Base-by-base conservation (phyloP, 345 rosid genomes). In the Garcia nutans region DNA sequence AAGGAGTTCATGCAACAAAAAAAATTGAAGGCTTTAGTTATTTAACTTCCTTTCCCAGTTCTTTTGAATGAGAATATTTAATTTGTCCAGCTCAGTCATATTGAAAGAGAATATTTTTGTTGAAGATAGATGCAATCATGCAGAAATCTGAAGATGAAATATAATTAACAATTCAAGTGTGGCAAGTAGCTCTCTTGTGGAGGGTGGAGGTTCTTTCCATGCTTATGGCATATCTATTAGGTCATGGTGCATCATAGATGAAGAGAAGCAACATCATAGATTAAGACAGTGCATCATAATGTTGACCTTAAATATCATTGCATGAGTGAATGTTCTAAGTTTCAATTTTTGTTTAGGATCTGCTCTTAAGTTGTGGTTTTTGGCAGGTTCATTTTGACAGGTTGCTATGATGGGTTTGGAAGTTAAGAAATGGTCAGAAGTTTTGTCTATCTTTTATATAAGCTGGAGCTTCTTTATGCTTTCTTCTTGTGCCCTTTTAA, bases 311-410 rank as follows among this genome's bases (percentile, higher is more conserved):
- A 70, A 70, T 33, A 15, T 31, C 10, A 70, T 49, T 17, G 23
- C 56, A 26, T 20, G 31, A 47, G 16, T 26, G 54, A 20, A 24
- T 47, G 42, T 33, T 49, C 26, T 26, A n/a, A 17, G 28, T 47
- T 57, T 28, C 22, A 31, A 22, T 50, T 45, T 47, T 37, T 64
- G 15, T 33, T 28, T 52, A 65, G 11, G 55, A 69, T 31, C 66
- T 72, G 54, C 68, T 61, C 50, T n/a, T n/a, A n/a, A 22, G 73
- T 87, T 73, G 59, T 76, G 44, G 65, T 68, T 68, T 81, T 67
- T 88, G 76, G 87, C 93, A 93, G 99, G 85, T 91, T 95, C 80
- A 83, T 95, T 79, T 81, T 96, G 86, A 87, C 96, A 0, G 98
- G 99, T 55, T 89, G 93, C 86, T 94, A 89, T 77, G 98, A 92